Conservation (phyloP, 2,329 filamentous ascomycete genomes). For the Microsporum audouinii region DNA sequence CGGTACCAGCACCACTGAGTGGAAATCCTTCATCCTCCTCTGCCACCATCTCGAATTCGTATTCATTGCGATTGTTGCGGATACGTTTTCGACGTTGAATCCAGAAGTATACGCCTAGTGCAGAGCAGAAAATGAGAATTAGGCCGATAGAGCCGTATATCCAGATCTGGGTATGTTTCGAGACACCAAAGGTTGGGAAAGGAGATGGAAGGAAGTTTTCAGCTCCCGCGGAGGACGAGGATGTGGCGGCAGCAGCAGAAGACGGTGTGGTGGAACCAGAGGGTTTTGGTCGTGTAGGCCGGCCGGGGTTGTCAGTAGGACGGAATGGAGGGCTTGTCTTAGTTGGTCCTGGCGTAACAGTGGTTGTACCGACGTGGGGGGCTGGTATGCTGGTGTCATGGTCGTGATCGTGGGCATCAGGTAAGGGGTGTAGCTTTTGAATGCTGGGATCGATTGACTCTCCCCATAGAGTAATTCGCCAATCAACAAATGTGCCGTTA, state of each 20-base stretch:
- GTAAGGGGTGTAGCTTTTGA: constrained; percentile 66
- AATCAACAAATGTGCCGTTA: constrained; percentile 73
- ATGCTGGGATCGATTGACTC: constrained; percentile 67
- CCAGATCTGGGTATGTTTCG: constrained; percentile 80
- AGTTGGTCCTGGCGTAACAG: constrained; percentile 38
- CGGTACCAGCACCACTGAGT: constrained; percentile 31
- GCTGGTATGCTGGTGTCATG: constrained; percentile 58
- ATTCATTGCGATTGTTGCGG: constrained; percentile 66
- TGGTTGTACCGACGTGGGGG: constrained; percentile 51
- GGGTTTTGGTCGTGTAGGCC: constrained; percentile 53
- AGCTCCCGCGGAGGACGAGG: constrained; percentile 21
- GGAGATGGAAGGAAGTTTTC: constrained; percentile 60
- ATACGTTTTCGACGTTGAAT: constrained; percentile 66
- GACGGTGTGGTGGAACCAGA: constrained; percentile 19
- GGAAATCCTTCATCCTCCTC: constrained; percentile 56
- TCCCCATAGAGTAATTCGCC: constrained; percentile 90
- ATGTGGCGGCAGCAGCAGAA: constrained; percentile 15
- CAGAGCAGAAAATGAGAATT: constrained; percentile 71
- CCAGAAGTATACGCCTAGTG: constrained; percentile 70
- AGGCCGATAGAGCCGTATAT: constrained; percentile 80
- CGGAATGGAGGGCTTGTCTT: constrained; percentile 36
- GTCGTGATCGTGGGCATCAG: constrained; percentile 69
- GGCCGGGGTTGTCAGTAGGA: constrained; percentile 54
- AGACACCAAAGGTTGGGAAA: constrained; percentile 82
- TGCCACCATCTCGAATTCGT: constrained; percentile 88